These are phyloP conservation scores for Diaporthe sp. DNA, from an alignment of 2,329 filamentous ascomycete genomes.

Conservation along the genomic window DNA sequence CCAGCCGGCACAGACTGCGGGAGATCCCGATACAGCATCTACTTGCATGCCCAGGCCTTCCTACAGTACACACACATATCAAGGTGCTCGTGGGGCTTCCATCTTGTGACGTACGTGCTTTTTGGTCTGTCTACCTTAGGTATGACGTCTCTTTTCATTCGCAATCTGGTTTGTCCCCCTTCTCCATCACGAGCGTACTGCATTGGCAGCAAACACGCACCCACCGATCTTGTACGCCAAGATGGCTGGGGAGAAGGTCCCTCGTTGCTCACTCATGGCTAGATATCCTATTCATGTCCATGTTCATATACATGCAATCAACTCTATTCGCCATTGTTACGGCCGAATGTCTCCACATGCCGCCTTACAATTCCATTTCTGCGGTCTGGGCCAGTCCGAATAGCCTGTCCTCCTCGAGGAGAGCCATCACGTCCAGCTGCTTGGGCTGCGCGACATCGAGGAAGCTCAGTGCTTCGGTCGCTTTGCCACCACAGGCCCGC, in stretches of 20 bases:
- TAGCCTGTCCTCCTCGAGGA: constrained; percentile 44
- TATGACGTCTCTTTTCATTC: constrained; percentile 7
- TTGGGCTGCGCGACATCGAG: constrained; percentile 55
- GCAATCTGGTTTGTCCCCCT: constrained; percentile 10
- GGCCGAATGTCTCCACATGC: background rate
- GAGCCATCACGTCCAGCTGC: constrained; percentile 52
- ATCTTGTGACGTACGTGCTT: constrained; percentile 6
- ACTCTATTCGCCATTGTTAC: no score
- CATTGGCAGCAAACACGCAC: background rate
- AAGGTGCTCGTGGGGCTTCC: background rate
- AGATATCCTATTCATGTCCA: background rate
- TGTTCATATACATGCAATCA: background rate
- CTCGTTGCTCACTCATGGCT: background rate
- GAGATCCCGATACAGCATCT: background rate
- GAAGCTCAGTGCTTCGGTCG: constrained; percentile 68
- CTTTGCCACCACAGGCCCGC: constrained; percentile 80
- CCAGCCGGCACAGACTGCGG: background rate
- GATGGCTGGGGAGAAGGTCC: background rate
- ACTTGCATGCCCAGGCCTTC: background rate
- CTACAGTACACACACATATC: background rate
- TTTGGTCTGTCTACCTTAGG: background rate
- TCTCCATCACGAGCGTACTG: background rate
- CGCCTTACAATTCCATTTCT: constrained; percentile 37
- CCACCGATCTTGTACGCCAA: background rate
- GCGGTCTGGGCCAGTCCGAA: constrained; percentile 35